Percentiles rank a stretch among this genome's conserved stretches.
Evolutionary conservation across 768 basidiomycete species (phyloP).

Genomic region (Hygrocybe punicea): DNA sequence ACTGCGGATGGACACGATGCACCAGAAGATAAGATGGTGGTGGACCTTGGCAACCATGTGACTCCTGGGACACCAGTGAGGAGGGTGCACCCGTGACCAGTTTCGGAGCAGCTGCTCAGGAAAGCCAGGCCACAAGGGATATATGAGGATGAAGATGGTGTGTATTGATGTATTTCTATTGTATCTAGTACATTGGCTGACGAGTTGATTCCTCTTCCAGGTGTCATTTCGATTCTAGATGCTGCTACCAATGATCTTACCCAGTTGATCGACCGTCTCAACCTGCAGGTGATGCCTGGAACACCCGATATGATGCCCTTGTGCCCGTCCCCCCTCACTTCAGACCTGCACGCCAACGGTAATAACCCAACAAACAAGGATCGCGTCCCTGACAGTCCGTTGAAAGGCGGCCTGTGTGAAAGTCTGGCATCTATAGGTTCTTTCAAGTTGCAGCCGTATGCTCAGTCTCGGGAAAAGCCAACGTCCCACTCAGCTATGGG

Average conservation of each 20-base stretch:
- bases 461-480: conserved; percentile 21
- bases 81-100: conserved; percentile 50
- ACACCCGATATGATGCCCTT: conserved; percentile 49
- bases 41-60: conserved; percentile 35
- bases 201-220: conserved; percentile 29
- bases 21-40: conserved; percentile 21
- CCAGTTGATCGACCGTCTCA: conserved; percentile 73
- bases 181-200: background rate
- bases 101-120: conserved; percentile 61
- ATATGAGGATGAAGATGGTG: conserved; percentile 50
- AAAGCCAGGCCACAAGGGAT: conserved; percentile 48
- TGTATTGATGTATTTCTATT: conserved; percentile 14
- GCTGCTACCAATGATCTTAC: conserved; percentile 80
- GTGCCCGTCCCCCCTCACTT: conserved; percentile 32
- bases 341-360: conserved; percentile 25
- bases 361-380: conserved; percentile 32
- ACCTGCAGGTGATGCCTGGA: conserved; percentile 72
- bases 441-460: conserved; percentile 42
- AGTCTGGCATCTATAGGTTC: conserved; percentile 43
- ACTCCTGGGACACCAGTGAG: conserved; percentile 41
- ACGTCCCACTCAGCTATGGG: conserved; percentile 1
- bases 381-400: conserved; percentile 34
- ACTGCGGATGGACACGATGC: conserved; percentile 50
- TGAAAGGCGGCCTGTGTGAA: conserved; percentile 33
- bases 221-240: conserved; percentile 65